Conservation (phyloP, 2,329 filamentous ascomycete genomes). For the Fusarium ramigenum region DNA sequence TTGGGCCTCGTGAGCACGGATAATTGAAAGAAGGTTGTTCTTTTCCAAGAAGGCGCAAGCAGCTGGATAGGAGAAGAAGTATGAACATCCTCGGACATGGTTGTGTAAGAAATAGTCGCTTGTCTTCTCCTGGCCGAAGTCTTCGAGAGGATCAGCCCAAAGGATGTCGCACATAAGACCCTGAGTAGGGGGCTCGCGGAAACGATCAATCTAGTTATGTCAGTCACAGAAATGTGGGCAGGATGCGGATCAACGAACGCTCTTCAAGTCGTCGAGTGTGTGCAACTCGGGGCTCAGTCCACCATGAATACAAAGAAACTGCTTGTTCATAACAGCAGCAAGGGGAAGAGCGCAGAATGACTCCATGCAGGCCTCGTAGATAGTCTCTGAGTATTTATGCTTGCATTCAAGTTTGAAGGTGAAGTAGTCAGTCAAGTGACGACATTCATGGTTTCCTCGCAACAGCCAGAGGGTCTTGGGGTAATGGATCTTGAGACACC, state of each 20-base stretch:
- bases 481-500: slow-evolving; percentile 99
- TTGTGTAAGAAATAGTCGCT: slow-evolving; percentile 98
- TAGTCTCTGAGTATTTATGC: slow-evolving; percentile 96
- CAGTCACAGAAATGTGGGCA: slow-evolving; percentile 10
- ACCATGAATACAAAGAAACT: slow-evolving; percentile 98
- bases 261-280: slow-evolving; percentile 92
- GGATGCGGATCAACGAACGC: slow-evolving; percentile 61
- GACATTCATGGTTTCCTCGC: slow-evolving; percentile 97
- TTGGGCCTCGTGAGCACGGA: slow-evolving; percentile 97
- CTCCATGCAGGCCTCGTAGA: slow-evolving; percentile 98
- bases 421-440: slow-evolving; percentile 99
- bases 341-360: slow-evolving; percentile 95
- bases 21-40: slow-evolving; percentile 97
- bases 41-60: slow-evolving; percentile 98
- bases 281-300: slow-evolving; percentile 95
- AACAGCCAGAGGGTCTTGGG: slow-evolving; percentile 97
- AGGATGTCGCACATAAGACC: slow-evolving; percentile 99
- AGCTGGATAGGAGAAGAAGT: slow-evolving; percentile 98
- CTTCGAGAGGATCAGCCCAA: slow-evolving; percentile 97
- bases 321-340: slow-evolving; percentile 99
- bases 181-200: slow-evolving; percentile 96
- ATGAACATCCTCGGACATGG: slow-evolving; percentile 97
- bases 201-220: slow-evolving; percentile 83
- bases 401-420: slow-evolving; percentile 99
- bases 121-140: slow-evolving; percentile 98